phyloP scores from a whole-genome alignment of 2,329 filamentous ascomycete species.

The Coniella vitis region DNA sequence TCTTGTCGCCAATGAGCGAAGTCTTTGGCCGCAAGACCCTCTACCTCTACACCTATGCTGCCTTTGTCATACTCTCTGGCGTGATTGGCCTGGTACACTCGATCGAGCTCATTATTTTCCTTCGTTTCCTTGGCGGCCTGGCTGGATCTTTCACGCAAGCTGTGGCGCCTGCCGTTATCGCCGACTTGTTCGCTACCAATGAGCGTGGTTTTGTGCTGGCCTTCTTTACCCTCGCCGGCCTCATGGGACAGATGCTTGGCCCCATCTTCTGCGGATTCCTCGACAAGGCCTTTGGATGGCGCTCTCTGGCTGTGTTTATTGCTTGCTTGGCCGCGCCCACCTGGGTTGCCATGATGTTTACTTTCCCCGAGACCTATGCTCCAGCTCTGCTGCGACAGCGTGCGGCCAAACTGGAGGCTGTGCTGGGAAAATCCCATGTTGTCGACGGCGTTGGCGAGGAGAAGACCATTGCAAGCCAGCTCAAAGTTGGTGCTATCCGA shows the following conservation, averaged over 20 bases:
- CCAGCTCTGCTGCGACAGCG: slow-evolving; percentile 50
- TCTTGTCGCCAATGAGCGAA: slow-evolving; percentile 31
- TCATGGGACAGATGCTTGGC: slow-evolving; percentile 20
- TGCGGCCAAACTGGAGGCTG: slow-evolving; percentile 43
- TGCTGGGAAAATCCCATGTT: slow-evolving; percentile 29
- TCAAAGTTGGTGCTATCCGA: slow-evolving; percentile 37
- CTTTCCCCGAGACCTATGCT: slow-evolving; percentile 55
- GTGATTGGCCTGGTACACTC: slow-evolving; percentile 52
- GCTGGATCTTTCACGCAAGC: slow-evolving; percentile 57
- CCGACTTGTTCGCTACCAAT: slow-evolving; percentile 49
- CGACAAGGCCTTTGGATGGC: slow-evolving; percentile 17
- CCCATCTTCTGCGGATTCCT: slow-evolving; percentile 19
- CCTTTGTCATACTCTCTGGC: slow-evolving; percentile 54
- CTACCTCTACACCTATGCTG: slow-evolving; percentile 49
- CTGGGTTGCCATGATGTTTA: slow-evolving; percentile 44
- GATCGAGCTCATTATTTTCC: slow-evolving; percentile 51
- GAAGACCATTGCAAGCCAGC: slow-evolving; percentile 39
- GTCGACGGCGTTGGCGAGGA: slow-evolving; percentile 15
- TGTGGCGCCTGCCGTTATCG: slow-evolving; percentile 55
- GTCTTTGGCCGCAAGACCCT: slow-evolving; percentile 53
- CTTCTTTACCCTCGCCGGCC: slow-evolving; percentile 44
- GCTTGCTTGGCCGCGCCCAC: slow-evolving; percentile 12
- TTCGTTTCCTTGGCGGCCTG: slow-evolving; percentile 57
- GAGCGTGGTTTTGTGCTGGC: slow-evolving; percentile 53
- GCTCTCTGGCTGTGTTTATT: slow-evolving; percentile 17